Evolutionary conservation across 2,329 filamentous ascomycete genomes (phyloP).

Genomic region (Penicillium thymicola): DNA sequence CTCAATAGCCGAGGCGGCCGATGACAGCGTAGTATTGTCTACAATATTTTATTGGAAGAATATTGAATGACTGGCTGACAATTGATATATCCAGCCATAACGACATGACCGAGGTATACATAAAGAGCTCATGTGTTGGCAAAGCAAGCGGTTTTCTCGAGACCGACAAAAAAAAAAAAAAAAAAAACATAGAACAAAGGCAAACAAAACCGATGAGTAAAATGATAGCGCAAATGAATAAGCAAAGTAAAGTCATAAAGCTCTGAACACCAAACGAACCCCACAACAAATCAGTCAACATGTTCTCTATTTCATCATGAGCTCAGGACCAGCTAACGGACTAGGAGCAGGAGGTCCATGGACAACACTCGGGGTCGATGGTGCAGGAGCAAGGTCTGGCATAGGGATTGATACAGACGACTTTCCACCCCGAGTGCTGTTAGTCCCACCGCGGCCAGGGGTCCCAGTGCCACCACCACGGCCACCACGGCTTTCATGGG

Average conservation of each 20-base stretch:
- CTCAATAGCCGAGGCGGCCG: background rate
- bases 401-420: constrained; percentile 22
- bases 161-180: background rate
- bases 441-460: constrained; percentile 26
- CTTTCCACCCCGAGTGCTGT: constrained; percentile 29
- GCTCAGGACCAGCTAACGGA: constrained; percentile 19
- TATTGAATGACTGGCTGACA: background rate
- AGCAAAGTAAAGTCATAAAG: constrained; percentile 2
- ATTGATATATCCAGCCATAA: background rate
- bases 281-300: constrained; percentile 1
- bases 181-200: background rate
- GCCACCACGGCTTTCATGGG: constrained; percentile 29
- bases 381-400: constrained; percentile 6
- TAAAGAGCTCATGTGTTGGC: background rate
- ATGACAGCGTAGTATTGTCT: background rate
- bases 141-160: background rate
- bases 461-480: constrained; percentile 25
- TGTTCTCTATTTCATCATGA: constrained; percentile 28
- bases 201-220: background rate
- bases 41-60: background rate
- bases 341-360: constrained; percentile 1
- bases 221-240: background rate
- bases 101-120: background rate
- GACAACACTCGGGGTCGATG: constrained; percentile 12
- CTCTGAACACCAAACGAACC: constrained; percentile 1